These are phyloP conservation scores for Globisporangium iwayamae DNA, from an alignment of 352 stramenopile genomes.

Conservation along the genomic window DNA sequence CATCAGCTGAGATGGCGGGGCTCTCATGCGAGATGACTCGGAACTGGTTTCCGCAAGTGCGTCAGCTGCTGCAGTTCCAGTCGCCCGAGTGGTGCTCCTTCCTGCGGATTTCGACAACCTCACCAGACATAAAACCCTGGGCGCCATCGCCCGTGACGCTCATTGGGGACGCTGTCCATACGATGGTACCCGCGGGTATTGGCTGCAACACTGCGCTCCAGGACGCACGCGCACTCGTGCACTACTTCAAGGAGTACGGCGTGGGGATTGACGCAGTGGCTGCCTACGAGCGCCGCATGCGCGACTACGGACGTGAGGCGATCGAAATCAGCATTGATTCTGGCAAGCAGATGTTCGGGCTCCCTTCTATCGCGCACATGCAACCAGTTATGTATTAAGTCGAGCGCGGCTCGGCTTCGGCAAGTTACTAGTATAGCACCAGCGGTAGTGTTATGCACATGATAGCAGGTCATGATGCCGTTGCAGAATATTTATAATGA, in stretches of 20 bases:
- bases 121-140: slow-evolving; percentile 43
- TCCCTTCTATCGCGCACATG: slow-evolving; percentile 45
- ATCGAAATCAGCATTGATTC: slow-evolving; percentile 41
- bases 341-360: slow-evolving; percentile 43
- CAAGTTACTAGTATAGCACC: background rate
- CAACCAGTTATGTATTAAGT: slow-evolving; percentile 25
- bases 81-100: slow-evolving; percentile 50
- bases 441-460: background rate
- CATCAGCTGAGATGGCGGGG: slow-evolving; percentile 36
- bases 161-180: slow-evolving; percentile 57
- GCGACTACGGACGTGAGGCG: slow-evolving; percentile 33
- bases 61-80: slow-evolving; percentile 41
- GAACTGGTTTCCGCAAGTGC: slow-evolving; percentile 42
- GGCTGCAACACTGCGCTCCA: slow-evolving; percentile 52
- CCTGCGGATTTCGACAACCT: slow-evolving; percentile 56
- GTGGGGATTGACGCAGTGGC: slow-evolving; percentile 46
- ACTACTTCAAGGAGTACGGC: slow-evolving; percentile 40
- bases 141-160: slow-evolving; percentile 47
- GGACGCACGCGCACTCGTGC: slow-evolving; percentile 42
- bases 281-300: slow-evolving; percentile 53
- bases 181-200: slow-evolving; percentile 53
- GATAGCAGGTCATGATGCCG: background rate
- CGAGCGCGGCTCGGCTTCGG: background rate
- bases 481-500: background rate
- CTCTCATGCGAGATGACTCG: slow-evolving; percentile 46